These are phyloP conservation scores for Thelonectria blattea DNA, from an alignment of 2,329 filamentous ascomycete genomes.

Conservation along the genomic window DNA sequence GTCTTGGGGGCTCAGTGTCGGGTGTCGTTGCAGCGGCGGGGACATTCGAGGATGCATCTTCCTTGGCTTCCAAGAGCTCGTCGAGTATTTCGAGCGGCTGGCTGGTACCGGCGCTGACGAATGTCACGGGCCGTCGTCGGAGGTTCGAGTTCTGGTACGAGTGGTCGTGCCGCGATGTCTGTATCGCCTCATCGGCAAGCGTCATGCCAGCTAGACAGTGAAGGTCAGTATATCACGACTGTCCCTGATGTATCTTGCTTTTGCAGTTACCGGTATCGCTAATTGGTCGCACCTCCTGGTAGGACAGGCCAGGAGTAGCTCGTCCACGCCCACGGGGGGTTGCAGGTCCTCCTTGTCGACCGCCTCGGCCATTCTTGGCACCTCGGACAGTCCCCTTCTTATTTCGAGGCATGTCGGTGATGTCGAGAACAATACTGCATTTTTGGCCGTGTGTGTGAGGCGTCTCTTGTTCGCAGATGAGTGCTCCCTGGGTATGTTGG, in stretches of 20 bases:
- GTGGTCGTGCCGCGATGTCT: constrained; percentile 54
- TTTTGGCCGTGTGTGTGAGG: neutral
- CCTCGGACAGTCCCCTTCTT: constrained; percentile 34
- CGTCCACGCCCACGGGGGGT: constrained; percentile 22
- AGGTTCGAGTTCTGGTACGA: constrained; percentile 49
- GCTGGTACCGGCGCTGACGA: constrained; percentile 59
- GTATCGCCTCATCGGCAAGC: constrained; percentile 55
- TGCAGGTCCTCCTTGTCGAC: constrained; percentile 26
- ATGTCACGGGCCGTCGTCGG: constrained; percentile 56
- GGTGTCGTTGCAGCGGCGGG: neutral
- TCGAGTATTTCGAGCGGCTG: constrained; percentile 55
- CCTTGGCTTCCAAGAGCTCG: constrained; percentile 27
- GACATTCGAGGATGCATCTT: neutral
- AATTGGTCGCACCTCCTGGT: constrained; percentile 1
- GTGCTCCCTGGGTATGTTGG: neutral
- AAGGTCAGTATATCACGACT: constrained; percentile 15
- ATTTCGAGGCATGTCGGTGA: constrained; percentile 31
- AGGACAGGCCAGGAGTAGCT: constrained; percentile 9
- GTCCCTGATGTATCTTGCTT: neutral
- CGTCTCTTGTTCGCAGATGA: neutral
- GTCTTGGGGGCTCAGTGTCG: neutral
- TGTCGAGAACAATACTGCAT: constrained; percentile 22
- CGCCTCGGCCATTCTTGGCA: constrained; percentile 28
- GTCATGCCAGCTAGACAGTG: constrained; percentile 35
- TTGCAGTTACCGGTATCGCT: constrained; percentile 25